Evolutionary conservation across 2,329 filamentous ascomycete genomes (phyloP).

Genomic region (Coniella lustricola): DNA sequence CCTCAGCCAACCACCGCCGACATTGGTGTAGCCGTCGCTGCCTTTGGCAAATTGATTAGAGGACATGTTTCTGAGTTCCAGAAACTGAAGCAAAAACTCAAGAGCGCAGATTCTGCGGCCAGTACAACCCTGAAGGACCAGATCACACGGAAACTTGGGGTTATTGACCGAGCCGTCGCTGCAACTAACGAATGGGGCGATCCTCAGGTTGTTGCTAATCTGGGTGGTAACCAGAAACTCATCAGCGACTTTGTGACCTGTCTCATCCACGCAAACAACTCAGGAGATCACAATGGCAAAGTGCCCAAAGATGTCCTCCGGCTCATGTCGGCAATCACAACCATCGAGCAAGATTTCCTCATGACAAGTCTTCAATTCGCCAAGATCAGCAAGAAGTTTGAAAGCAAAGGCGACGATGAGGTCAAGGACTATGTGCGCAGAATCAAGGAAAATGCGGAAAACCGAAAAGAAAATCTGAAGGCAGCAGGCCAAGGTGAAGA

Average conservation of each 20-base stretch:
- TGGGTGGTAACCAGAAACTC: constrained; percentile 51
- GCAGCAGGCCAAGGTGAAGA: constrained; percentile 20
- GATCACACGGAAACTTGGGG: constrained; percentile 38
- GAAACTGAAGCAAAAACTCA: constrained; percentile 37
- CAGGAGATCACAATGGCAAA: constrained; percentile 44
- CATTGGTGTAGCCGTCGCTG: constrained; percentile 42
- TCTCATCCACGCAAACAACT: constrained; percentile 47
- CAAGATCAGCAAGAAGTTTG: constrained; percentile 55
- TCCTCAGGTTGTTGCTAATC: constrained; percentile 47
- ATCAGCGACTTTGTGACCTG: constrained; percentile 47
- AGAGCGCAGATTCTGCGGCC: constrained; percentile 34
- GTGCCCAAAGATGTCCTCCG: constrained; percentile 50
- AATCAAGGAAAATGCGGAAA: constrained; percentile 26
- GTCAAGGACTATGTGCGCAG: constrained; percentile 53
- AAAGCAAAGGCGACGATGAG: constrained; percentile 58
- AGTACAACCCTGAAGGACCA: constrained; percentile 33
- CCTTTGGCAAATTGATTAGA: constrained; percentile 44
- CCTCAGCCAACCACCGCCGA: constrained; percentile 29
- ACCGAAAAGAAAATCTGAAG: constrained; percentile 20
- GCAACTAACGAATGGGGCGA: constrained; percentile 49
- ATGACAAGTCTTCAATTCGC: constrained; percentile 60
- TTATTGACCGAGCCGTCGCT: constrained; percentile 45
- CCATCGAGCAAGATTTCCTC: constrained; percentile 50
- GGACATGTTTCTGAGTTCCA: constrained; percentile 42
- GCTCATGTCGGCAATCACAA: constrained; percentile 56